Base-by-base conservation (phyloP, 352 stramenopile genomes). In the Phytophthora pluvialis region DNA sequence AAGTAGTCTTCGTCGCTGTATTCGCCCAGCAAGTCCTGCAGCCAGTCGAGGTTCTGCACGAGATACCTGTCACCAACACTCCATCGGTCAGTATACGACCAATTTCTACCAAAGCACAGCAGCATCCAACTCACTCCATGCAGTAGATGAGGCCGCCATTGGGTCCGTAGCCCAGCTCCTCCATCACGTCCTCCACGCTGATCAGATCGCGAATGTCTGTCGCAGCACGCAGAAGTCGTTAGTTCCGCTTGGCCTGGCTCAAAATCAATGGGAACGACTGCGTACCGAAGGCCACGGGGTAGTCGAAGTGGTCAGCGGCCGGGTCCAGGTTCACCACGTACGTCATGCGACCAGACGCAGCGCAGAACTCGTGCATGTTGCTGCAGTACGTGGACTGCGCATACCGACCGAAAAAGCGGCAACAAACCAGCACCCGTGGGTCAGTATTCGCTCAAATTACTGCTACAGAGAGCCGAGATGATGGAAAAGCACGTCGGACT, bases 111-210 rank as follows among this genome's bases (percentile, higher is more conserved):
- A 54, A 54, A 44, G 58, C 32, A n/a, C 18, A 42, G 5, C 13
- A 95, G 2, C n/a, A 40, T 4, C 13, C 10, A n/a, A 44, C 72
- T 70, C 91, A 99, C 93, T 99, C 97, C 91, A 99, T 99, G 80
- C 97, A 99, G 79, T 99, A 99, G 12, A 99, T 83, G 12, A 99
- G 82, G 1, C 93, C 97, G 12, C 98, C 98, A 70, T 99, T 99
- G 0, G 98, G 97, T 18, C 98, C 98, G 49, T 99, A 94, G 67
- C 93, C 87, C 8, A 99, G 83, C 61, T 99, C 90, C 61, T 99
- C 89, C 96, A 99, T 99, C 33, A 99, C 98, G 43, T 98, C 93
- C 62, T 98, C 90, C 9, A 99, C 80, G 42, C 93, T 98, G 43
- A 99, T 98, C 31, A 99, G 73, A 60, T 98, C 89, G 76, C 96